Conservation (phyloP, 768 basidiomycete species). For the Pholiota microspora region DNA sequence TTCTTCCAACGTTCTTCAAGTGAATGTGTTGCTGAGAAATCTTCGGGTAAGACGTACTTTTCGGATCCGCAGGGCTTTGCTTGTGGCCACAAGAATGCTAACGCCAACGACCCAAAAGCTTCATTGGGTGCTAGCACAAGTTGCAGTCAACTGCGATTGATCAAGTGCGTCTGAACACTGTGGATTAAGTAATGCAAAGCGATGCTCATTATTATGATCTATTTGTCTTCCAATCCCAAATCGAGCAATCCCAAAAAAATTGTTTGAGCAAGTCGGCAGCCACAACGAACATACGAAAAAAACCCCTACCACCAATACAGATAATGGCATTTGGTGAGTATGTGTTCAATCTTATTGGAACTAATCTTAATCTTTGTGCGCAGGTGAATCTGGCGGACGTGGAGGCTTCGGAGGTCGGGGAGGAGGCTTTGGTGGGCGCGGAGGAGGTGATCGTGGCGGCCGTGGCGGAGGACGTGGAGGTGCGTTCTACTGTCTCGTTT, state of each 20-base stretch:
- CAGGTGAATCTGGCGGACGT: conserved; percentile 36
- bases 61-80: no score
- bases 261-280: conserved; percentile 6
- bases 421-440: conserved; percentile 32
- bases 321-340: conserved; percentile 11
- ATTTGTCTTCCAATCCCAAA: background rate
- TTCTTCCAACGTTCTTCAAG: no score
- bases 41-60: no score
- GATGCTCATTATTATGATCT: background rate
- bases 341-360: background rate
- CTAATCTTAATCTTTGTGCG: background rate
- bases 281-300: conserved; percentile 10
- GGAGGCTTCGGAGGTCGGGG: conserved; percentile 46
- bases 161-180: no score
- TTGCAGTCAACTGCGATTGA: no score
- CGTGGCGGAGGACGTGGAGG: conserved; percentile 44
- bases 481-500: conserved; percentile 19
- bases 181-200: background rate
- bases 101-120: no score
- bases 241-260: conserved; percentile 6
- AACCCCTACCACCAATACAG: conserved; percentile 10
- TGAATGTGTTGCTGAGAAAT: no score
- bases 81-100: no score
- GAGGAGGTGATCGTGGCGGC: conserved; percentile 41
- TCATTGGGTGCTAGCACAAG: no score